phyloP scores from a whole-genome alignment of 225 moss, liverwort and hornwort genomes.

The Thuidium tamariscinum region DNA sequence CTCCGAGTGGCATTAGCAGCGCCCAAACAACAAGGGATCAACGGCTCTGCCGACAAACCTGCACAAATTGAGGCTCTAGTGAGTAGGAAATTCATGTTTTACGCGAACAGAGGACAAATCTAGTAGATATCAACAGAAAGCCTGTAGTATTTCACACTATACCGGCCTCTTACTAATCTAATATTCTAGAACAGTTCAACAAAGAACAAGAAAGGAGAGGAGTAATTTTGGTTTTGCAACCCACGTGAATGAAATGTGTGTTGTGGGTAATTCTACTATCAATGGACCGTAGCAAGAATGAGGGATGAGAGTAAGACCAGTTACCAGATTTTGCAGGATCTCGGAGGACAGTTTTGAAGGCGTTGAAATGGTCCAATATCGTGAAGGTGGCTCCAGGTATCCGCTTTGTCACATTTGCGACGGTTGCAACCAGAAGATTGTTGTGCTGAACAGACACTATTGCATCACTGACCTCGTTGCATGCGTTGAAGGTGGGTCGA shows the following conservation, averaged over 20 bases:
- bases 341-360: slow-evolving; percentile 24
- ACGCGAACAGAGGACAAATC: background rate
- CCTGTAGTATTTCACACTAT: background rate
- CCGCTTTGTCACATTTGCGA: slow-evolving; percentile 15
- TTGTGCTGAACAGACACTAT: slow-evolving; percentile 25
- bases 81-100: background rate
- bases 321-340: slow-evolving; percentile 22
- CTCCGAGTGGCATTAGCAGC: slow-evolving; percentile 13
- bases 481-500: slow-evolving; percentile 13
- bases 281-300: background rate
- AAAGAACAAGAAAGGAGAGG: background rate
- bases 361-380: slow-evolving; percentile 22
- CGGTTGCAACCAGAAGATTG: slow-evolving; percentile 6
- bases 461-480: slow-evolving; percentile 8
- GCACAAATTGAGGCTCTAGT: background rate
- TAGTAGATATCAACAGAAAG: background rate
- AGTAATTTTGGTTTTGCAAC: background rate
- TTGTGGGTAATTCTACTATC: background rate
- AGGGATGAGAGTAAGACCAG: background rate
- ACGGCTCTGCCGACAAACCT: slow-evolving; percentile 12
- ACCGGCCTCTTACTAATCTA: background rate
- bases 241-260: background rate
- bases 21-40: slow-evolving; percentile 37
- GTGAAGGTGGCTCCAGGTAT: slow-evolving; percentile 12
- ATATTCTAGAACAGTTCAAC: background rate